Evolutionary conservation across 192 early-diverging fungal genomes (phyloP).

Genomic region (Coemansia sp.): DNA sequence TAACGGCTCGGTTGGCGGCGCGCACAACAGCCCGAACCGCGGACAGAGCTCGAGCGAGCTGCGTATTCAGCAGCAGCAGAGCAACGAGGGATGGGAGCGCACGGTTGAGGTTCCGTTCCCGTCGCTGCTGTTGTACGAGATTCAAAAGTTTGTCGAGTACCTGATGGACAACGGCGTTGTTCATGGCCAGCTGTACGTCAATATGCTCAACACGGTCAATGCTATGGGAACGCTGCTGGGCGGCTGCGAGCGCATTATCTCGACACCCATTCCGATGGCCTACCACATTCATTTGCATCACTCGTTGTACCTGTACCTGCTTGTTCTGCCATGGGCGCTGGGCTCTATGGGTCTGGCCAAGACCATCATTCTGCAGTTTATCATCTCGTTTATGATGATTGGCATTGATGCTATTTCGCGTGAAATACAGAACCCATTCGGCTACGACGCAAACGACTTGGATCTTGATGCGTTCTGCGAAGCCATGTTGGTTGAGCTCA

Average conservation of each 20-base stretch:
- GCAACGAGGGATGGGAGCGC: slow-evolving; percentile 43
- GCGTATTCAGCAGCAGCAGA: slow-evolving; percentile 16
- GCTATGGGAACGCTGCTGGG: slow-evolving; percentile 60
- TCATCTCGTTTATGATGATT: slow-evolving; percentile 72
- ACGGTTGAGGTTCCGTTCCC: slow-evolving; percentile 44
- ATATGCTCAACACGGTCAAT: slow-evolving; percentile 55
- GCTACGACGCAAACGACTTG: slow-evolving; percentile 75
- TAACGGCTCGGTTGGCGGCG: neutral
- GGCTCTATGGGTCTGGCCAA: slow-evolving; percentile 55
- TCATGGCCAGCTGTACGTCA: slow-evolving; percentile 41
- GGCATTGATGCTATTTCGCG: slow-evolving; percentile 84
- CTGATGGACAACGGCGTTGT: slow-evolving; percentile 53
- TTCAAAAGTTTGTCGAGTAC: slow-evolving; percentile 57
- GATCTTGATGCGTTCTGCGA: slow-evolving; percentile 60
- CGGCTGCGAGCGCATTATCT: slow-evolving; percentile 78
- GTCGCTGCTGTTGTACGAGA: slow-evolving; percentile 60
- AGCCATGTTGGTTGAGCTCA: slow-evolving; percentile 40
- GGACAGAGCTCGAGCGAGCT: slow-evolving; percentile 3
- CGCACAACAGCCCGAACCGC: slow-evolving; percentile 11
- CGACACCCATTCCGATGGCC: slow-evolving; percentile 83
- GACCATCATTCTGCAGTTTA: slow-evolving; percentile 67
- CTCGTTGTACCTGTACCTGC: slow-evolving; percentile 69
- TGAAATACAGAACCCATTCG: slow-evolving; percentile 95
- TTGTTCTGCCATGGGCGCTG: slow-evolving; percentile 81
- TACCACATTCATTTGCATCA: slow-evolving; percentile 90